Conservation (phyloP, 2,329 filamentous ascomycete genomes). For the Penicillium concentricum region DNA sequence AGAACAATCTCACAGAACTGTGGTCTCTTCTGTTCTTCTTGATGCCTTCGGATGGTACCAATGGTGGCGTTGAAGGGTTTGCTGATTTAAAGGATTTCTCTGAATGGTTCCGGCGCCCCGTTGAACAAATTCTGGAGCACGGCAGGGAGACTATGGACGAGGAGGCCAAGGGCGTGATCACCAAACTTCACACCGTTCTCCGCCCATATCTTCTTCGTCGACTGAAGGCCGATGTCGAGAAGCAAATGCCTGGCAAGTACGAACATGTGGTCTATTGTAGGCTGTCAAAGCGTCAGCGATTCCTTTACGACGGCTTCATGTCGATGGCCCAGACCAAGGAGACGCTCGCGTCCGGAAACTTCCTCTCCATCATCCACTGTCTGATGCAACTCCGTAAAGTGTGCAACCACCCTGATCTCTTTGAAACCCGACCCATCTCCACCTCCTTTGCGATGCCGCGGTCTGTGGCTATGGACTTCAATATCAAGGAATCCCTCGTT, state of each 20-base stretch:
- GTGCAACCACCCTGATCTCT: slow-evolving; percentile 96
- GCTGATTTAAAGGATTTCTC: slow-evolving; percentile 95
- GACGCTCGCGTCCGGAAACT: slow-evolving; percentile 88
- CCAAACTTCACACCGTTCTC: slow-evolving; percentile 89
- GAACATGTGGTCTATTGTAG: slow-evolving; percentile 96
- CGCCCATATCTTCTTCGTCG: slow-evolving; percentile 87
- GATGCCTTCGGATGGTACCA: slow-evolving; percentile 74
- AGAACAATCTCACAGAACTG: slow-evolving; percentile 94
- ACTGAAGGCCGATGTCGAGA: slow-evolving; percentile 94
- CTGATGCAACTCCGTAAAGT: slow-evolving; percentile 97
- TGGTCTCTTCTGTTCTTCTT: slow-evolving; percentile 97
- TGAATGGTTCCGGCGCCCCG: slow-evolving; percentile 91
- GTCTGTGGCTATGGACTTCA: slow-evolving; percentile 73
- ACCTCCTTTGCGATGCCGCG: slow-evolving; percentile 91
- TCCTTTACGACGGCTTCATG: slow-evolving; percentile 95
- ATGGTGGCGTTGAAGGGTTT: slow-evolving; percentile 83
- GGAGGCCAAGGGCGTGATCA: slow-evolving; percentile 86
- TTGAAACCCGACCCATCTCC: slow-evolving; percentile 92
- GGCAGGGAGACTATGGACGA: slow-evolving; percentile 92
- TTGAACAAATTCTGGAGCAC: slow-evolving; percentile 93
- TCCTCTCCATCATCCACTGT: slow-evolving; percentile 97
- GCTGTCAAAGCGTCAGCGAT: slow-evolving; percentile 89
- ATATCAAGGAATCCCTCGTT: slow-evolving; percentile 69
- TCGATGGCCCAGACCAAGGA: slow-evolving; percentile 84
- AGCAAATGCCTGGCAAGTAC: slow-evolving; percentile 98